Percentiles rank a stretch among this genome's conserved stretches.
phyloP scores from a whole-genome alignment of 257 asterid genomes.

The Paraleonurus japonicus region DNA sequence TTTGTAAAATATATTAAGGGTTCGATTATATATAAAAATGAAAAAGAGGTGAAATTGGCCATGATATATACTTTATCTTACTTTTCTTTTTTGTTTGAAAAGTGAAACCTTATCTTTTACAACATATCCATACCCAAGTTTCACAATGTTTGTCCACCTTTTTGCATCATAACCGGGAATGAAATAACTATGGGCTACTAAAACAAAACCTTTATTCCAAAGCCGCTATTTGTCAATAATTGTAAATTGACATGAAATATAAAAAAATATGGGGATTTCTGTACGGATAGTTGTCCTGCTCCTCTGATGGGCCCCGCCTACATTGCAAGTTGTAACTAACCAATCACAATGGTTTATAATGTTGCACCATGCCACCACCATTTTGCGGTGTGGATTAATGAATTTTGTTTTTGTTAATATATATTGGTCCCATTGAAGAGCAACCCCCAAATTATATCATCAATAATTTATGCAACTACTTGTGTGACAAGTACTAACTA shows the following conservation, averaged over 20 bases:
- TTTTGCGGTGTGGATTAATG: neutral
- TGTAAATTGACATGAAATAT: slow-evolving; percentile 8
- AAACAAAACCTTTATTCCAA: slow-evolving; percentile 16
- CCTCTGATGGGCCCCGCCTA: slow-evolving; percentile 29
- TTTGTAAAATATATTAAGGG: no score
- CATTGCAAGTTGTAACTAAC: slow-evolving; percentile 24
- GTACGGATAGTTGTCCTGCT: slow-evolving; percentile 42
- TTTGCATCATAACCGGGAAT: slow-evolving; percentile 14
- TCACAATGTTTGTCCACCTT: slow-evolving; percentile 17
- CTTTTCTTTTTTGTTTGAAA: neutral
- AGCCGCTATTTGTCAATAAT: slow-evolving; percentile 9
- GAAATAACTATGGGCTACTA: slow-evolving; percentile 7
- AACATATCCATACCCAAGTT: neutral
- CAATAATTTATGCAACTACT: slow-evolving; percentile 24
- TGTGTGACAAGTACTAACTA: neutral
- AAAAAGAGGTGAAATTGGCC: neutral
- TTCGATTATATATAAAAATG: no score
- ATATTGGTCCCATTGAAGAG: slow-evolving; percentile 28
- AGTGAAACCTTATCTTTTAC: slow-evolving; percentile 1
- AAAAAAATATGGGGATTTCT: slow-evolving; percentile 17
- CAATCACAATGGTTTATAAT: neutral
- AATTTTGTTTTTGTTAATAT: slow-evolving; percentile 27
- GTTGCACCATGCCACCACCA: neutral
- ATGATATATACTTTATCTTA: neutral
- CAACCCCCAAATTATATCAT: slow-evolving; percentile 21